phyloP scores from a whole-genome alignment of 164 flowering plant species.

The Malania oleifera region DNA sequence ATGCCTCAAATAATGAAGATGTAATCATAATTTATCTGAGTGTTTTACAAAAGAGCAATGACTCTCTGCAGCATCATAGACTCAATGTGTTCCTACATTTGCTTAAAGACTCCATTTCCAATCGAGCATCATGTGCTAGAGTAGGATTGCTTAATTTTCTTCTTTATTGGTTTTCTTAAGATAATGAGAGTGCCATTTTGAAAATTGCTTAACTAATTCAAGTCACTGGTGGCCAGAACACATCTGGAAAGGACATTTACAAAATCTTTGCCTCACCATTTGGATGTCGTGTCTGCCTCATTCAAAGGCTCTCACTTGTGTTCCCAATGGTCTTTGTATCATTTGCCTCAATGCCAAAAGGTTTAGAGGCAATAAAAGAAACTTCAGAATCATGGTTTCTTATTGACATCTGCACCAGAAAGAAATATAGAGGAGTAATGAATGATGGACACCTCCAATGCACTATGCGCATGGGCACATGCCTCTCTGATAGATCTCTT shows the following conservation, averaged over 20 bases:
- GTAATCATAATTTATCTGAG: slow-evolving; percentile 75
- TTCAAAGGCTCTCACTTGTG: too few relatives aligned
- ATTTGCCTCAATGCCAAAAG: too few relatives aligned
- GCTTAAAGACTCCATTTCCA: slow-evolving; percentile 78
- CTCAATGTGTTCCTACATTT: slow-evolving; percentile 74
- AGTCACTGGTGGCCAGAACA: slow-evolving; percentile 91
- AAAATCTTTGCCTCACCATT: slow-evolving; percentile 93
- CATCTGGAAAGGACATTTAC: slow-evolving; percentile 95
- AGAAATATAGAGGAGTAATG: too few relatives aligned
- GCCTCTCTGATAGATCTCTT: slow-evolving; percentile 88
- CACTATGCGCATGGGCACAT: slow-evolving; percentile 93
- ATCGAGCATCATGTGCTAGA: slow-evolving; percentile 82
- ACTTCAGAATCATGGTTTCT: too few relatives aligned
- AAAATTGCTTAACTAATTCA: slow-evolving; percentile 77
- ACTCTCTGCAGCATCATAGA: slow-evolving; percentile 60
- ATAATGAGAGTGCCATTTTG: slow-evolving; percentile 44
- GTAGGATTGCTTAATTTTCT: slow-evolving; percentile 96
- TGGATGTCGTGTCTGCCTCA: too few relatives aligned
- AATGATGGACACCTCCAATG: too few relatives aligned
- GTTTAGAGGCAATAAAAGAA: too few relatives aligned
- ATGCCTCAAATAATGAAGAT: slow-evolving; percentile 96
- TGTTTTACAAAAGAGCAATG: slow-evolving; percentile 97
- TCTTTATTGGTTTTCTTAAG: slow-evolving; percentile 86
- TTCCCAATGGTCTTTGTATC: too few relatives aligned
- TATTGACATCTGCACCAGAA: too few relatives aligned